A percentile compares a stretch with the other conserved stretches of the same genome.
These are phyloP conservation scores for Ceratobasidium sp. DNA, from an alignment of 1,284 basidiomycete genomes.

Conservation along the genomic window DNA sequence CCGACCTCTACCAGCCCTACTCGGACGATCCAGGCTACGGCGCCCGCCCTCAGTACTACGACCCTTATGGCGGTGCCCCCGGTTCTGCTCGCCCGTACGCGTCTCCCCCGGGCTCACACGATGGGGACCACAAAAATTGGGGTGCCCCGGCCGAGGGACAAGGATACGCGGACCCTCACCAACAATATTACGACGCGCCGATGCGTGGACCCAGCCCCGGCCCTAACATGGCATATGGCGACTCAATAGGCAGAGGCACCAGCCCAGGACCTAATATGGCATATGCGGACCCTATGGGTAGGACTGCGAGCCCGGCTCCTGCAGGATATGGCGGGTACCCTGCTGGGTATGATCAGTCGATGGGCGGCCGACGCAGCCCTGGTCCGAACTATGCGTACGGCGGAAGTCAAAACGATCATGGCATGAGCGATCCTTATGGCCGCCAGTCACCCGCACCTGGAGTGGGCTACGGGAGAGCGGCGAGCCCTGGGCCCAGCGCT, in stretches of 20 bases:
- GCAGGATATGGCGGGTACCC: constrained; percentile 23
- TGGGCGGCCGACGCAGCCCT: constrained; percentile 55
- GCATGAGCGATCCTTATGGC: constrained; percentile 36
- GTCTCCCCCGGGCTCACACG: constrained; percentile 39
- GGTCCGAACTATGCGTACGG: constrained; percentile 49
- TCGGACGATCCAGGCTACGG: constrained; percentile 72
- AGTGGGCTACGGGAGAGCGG: constrained; percentile 50
- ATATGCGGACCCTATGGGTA: constrained; percentile 41
- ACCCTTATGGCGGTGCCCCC: constrained; percentile 35
- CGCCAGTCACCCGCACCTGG: constrained; percentile 64
- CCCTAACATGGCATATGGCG: constrained; percentile 43
- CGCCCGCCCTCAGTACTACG: constrained; percentile 65
- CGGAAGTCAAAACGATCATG: constrained; percentile 41
- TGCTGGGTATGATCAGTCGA: constrained; percentile 65
- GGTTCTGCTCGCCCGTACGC: constrained; percentile 18
- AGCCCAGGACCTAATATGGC: constrained; percentile 50
- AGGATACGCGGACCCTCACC: constrained; percentile 9
- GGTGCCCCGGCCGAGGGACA: constrained; percentile 21
- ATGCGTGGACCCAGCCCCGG: constrained; percentile 23
- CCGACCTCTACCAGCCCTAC: constrained; percentile 60
- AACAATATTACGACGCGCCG: constrained; percentile 26
- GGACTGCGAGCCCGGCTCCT: constrained; percentile 31
- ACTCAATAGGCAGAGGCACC: constrained; percentile 52
- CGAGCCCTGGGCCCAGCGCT: constrained; percentile 48
- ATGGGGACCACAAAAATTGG: constrained; percentile 41